phyloP scores from a whole-genome alignment of 768 basidiomycete species.

The Collybia nuda region DNA sequence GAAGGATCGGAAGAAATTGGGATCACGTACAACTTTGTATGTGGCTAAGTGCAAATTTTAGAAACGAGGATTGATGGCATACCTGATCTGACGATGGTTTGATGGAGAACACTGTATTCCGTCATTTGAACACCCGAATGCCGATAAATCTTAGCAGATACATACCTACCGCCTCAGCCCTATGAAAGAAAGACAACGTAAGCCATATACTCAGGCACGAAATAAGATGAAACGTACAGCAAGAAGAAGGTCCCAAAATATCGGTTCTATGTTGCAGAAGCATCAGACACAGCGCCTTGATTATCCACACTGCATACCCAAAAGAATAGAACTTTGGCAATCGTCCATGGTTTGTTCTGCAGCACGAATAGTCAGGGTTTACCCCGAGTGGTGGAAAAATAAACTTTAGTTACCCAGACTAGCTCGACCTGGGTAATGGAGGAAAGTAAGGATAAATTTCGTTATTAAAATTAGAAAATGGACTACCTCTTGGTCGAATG shows the following conservation, averaged over 20 bases:
- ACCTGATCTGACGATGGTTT: constrained; percentile 16
- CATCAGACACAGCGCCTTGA: background rate
- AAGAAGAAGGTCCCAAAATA: constrained; percentile 24
- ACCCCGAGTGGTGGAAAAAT: background rate
- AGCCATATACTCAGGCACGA: background rate
- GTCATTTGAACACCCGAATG: background rate
- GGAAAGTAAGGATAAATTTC: background rate
- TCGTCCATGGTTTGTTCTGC: constrained; percentile 20
- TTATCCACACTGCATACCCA: constrained; percentile 13
- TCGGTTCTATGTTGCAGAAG: constrained; percentile 19
- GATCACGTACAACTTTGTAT: constrained; percentile 15
- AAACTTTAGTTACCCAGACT: constrained; percentile 19
- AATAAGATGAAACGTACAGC: constrained; percentile 15
- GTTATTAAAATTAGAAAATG: background rate
- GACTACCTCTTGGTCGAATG: constrained; percentile 25
- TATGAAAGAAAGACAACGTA: constrained; percentile 1
- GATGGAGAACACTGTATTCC: constrained; percentile 8
- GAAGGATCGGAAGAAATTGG: background rate
- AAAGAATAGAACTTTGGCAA: constrained; percentile 22
- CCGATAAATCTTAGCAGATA: too few relatives aligned
- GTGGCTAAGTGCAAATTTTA: background rate
- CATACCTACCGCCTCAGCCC: constrained; percentile 11
- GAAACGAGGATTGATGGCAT: background rate
- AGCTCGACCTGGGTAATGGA: constrained; percentile 19
- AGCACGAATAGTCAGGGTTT: background rate